Evolutionary conservation across 139 green algal genomes (phyloP).

Genomic region (Haematococcus sp.): DNA sequence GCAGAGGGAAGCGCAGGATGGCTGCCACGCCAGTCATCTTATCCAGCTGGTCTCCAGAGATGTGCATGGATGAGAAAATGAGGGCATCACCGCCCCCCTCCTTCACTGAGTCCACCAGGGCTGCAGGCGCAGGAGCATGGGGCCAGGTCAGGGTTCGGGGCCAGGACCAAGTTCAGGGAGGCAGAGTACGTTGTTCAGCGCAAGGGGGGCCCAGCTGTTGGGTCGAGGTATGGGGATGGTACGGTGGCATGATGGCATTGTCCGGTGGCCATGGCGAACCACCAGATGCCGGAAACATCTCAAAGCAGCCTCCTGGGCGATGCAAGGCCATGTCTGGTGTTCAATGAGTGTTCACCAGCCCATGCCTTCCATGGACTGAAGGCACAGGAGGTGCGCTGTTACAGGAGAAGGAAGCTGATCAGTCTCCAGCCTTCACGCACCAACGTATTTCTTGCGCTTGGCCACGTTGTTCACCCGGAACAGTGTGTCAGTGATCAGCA

Average conservation of each 20-base stretch:
- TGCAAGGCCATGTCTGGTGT: no score
- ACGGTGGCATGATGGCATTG: no score
- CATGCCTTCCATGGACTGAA: no score
- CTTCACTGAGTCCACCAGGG: slow-evolving; percentile 85
- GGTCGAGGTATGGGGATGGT: no score
- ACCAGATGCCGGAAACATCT: no score
- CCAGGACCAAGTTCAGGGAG: neutral
- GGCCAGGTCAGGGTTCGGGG: neutral
- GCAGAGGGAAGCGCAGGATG: slow-evolving; percentile 88
- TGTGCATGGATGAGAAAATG: slow-evolving; percentile 76
- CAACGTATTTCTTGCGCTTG: slow-evolving; percentile 58
- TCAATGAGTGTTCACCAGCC: no score
- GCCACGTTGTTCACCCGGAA: slow-evolving; percentile 76
- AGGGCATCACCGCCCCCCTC: slow-evolving; percentile 74
- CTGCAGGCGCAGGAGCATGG: neutral
- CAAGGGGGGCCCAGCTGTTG: no score
- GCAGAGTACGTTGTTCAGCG: no score
- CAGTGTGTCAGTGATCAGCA: slow-evolving; percentile 78
- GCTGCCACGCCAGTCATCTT: slow-evolving; percentile 86
- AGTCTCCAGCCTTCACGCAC: neutral
- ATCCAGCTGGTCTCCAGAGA: slow-evolving; percentile 83
- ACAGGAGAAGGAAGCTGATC: no score
- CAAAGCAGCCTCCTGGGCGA: no score
- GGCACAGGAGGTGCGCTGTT: no score
- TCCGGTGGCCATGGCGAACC: no score